Evolutionary conservation across 257 asterid species (phyloP), one percentile per base, ranked within the genome.

Genomic region (Leonotis leonurus): DNA sequence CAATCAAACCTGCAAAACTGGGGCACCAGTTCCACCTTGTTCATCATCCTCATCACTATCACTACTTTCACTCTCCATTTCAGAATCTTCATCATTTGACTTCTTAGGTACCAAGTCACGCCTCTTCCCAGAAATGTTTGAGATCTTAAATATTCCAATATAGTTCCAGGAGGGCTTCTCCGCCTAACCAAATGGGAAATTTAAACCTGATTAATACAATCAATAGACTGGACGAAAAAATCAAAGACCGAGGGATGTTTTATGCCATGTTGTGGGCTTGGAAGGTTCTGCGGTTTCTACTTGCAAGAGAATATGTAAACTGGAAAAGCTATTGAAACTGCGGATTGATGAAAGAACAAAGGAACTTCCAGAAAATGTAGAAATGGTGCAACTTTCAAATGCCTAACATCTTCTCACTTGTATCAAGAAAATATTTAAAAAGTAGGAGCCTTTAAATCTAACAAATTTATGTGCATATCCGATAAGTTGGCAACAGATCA

Each of bases 111-210:
- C 74, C 40, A 85, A 60, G 7, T 78, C 87, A 16, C 89, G 91
- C 54, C 85, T 89, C 81, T 87, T 93, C 13, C 99, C 99, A 26
- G 97, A 89, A 65, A 93, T 66, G 51, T 87, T 87, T 16, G 83
- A 75, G 52, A 89, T 6, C 81, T 93, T 93, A 55, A 78, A 85
- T 65, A 89, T 73, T 46, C 82, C 94, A 70, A 93, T 87, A 25
- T 64, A 81, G 76, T 93, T 93, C 77, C 81, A 72, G 29, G 94
- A 59, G 63, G 91, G 74, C 46, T 76, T 79, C 73, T 85, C 97
- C 30, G 99, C 97, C 98, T 92, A 63, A 8, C 64, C 59, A 41
- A 48, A 44, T 10, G 32, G 27, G 8, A 46, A 35, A 56, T 20
- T 30, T 18, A 17, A 32, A 27, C 56, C 41, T 58, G 49, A 69